Conservation (phyloP, 176 grass and related monocot genomes). For the Musa troglodytarum region DNA sequence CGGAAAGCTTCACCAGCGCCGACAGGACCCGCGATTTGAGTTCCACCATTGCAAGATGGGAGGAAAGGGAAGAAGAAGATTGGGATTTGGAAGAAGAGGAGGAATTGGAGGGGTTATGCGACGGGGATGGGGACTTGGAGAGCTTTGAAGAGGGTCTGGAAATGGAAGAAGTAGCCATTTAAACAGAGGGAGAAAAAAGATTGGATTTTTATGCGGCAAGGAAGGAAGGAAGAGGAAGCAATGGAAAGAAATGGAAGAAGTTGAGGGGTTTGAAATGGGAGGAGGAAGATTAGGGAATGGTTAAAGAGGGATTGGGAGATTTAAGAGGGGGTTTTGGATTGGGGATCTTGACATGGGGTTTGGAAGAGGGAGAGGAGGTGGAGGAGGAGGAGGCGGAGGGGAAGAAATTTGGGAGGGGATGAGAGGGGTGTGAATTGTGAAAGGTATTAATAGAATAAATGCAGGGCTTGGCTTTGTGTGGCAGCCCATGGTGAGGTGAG, state of each 20-base stretch:
- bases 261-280: conserved; percentile 7
- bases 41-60: conserved; percentile 73
- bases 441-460: too few relatives aligned
- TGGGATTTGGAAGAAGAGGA: not conserved
- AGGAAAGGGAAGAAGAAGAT: conserved; percentile 16
- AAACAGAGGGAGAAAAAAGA: too few relatives aligned
- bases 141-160: conserved; percentile 41
- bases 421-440: not conserved
- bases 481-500: not conserved
- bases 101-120: not conserved
- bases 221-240: not conserved
- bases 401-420: not conserved
- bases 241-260: not conserved
- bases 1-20: conserved; percentile 72
- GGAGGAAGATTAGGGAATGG: not conserved
- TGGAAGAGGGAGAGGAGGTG: too few relatives aligned
- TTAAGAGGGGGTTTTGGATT: too few relatives aligned
- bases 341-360: too few relatives aligned
- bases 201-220: not conserved
- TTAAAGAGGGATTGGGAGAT: too few relatives aligned
- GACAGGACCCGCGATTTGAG: conserved; percentile 79
- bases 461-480: too few relatives aligned
- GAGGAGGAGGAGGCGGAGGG: not conserved
- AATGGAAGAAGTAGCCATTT: conserved; percentile 38
- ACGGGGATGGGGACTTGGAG: conserved; percentile 21